Base-by-base conservation (phyloP, 495 filamentous ascomycete species). In the Penicillium silybi region DNA sequence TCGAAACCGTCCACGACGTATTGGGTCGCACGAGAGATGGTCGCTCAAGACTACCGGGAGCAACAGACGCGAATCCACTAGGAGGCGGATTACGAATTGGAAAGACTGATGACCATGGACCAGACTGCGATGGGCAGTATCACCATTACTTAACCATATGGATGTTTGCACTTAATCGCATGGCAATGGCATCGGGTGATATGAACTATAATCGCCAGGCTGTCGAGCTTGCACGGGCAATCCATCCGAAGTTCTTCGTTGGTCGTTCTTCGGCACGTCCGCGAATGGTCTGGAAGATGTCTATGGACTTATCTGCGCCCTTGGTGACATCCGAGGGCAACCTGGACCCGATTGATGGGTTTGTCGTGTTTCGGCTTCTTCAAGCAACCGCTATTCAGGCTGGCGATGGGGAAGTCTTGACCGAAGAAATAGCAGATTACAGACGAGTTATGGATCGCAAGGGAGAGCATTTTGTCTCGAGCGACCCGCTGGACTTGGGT, bases 161-260 rank as follows among this genome's bases (percentile, higher is more conserved):
- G 84, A 85, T 86, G 83, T 88, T 86, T 55, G 84, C 82, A 0
- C 66, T 87, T 3, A 85, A 86, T 62, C 73, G 84, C 5, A 69
- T 85, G 35, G 66, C 78, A 0, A 40, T 78, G 10, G 84, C 80
- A 11, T 75, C 74, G 4, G 69, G 70, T 0, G 75, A 85, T 29
- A 44, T 58, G 16, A 43, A 41, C 1, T 86, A 80, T 51, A 86
- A 85, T 51, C 52, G 59, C 3, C 74, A 77, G 32, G 84, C 82
- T 1, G 65, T 86, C 8, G 67, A 76, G 48, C 68, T 88, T 11
- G 82, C 83, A 18, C 71, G 73, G 44, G 78, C 79, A 0, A 77
- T 86, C 22, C 85, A 87, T 50, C 74, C 76, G 8, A 68, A 62
- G 17, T 86, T 87, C 59, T 73, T 86, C 23, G 44, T 74, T 15